phyloP scores from a whole-genome alignment of 441 rosid species.

The Gossypium davidsonii region DNA sequence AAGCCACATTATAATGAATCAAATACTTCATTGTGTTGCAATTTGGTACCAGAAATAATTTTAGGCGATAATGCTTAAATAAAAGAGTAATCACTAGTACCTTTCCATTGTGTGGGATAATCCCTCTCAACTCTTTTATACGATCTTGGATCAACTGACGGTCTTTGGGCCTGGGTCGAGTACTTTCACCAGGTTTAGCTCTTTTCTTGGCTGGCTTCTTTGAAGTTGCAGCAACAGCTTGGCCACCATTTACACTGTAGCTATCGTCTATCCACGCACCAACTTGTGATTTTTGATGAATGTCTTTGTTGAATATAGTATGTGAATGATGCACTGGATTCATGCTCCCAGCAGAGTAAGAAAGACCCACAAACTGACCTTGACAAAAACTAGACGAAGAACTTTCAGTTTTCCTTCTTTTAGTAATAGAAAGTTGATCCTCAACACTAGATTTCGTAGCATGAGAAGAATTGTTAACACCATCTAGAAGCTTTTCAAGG shows the following conservation, averaged over 20 bases:
- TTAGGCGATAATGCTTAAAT: background rate
- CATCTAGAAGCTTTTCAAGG: conserved; percentile 54
- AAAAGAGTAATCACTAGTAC: conserved; percentile 31
- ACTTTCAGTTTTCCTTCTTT: conserved; percentile 48
- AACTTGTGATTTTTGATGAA: conserved; percentile 37
- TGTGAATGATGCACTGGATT: conserved; percentile 19
- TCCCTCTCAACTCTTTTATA: conserved; percentile 72
- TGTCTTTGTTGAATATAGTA: conserved; percentile 24
- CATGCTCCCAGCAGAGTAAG: conserved; percentile 30
- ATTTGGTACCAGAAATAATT: background rate
- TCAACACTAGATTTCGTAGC: conserved; percentile 23
- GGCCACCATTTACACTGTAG: conserved; percentile 52
- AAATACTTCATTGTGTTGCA: background rate
- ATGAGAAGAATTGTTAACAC: conserved; percentile 28
- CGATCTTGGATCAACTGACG: conserved; percentile 96
- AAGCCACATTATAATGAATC: background rate
- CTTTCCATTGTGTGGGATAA: conserved; percentile 82
- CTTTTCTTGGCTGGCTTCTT: conserved; percentile 56
- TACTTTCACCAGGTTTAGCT: conserved; percentile 76
- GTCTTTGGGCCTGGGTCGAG: conserved; percentile 90
- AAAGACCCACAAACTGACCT: conserved; percentile 23
- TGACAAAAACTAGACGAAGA: conserved; percentile 30
- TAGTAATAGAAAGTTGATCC: conserved; percentile 36
- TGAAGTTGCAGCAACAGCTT: conserved; percentile 23
- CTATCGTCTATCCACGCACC: conserved; percentile 74